Evolutionary conservation across 202 grass and related monocot genomes (phyloP), one percentile per base, ranked within the genome.

Genomic region (Brachypodium distachyon): DNA sequence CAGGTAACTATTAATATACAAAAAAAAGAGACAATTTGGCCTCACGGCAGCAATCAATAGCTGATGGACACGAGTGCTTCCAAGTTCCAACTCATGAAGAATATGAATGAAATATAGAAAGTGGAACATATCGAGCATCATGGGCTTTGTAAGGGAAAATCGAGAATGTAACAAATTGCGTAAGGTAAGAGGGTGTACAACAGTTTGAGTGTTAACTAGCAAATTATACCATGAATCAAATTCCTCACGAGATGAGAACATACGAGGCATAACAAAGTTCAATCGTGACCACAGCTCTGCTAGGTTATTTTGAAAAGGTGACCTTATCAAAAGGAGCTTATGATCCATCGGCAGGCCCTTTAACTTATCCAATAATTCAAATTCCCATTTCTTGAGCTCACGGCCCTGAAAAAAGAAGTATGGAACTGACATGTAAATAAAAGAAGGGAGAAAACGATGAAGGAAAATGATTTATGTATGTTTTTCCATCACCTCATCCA

Each of bases 201-300:
- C 18, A 9, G 34, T 28, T 41, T 18, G 26, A 70, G 2, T 69
- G 53, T 25, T 28, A 44, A 70, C 14, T 9, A 27, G 48, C 23
- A 28, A 70, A 77, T 11, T 31, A 71, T 97, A 97, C 95, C 95
- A 97, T 82, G 94, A 97, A 79, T 97, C 91, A 84, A 97, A 97
- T 73, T 97, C 94, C 25, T 81, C 16, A 55, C 86, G 87, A 6
- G 89, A 97, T 61, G 95, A 88, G 77, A 94, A 92, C 54, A 90
- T 92, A 84, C 88, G 89, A 71, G 89, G 95, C 56, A 97, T 78
- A 83, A 92, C 94, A 61, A 94, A 97, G 61, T 97, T 97, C 80
- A 97, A 71, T 50, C 92, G 81, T 4, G 91, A 97, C 95, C 91
- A 94, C 36, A 97, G 82, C 59, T 97, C 95, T 22, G 91, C 89